Conservation (phyloP, 2,329 filamentous ascomycete species). For the Penicillium palitans region DNA sequence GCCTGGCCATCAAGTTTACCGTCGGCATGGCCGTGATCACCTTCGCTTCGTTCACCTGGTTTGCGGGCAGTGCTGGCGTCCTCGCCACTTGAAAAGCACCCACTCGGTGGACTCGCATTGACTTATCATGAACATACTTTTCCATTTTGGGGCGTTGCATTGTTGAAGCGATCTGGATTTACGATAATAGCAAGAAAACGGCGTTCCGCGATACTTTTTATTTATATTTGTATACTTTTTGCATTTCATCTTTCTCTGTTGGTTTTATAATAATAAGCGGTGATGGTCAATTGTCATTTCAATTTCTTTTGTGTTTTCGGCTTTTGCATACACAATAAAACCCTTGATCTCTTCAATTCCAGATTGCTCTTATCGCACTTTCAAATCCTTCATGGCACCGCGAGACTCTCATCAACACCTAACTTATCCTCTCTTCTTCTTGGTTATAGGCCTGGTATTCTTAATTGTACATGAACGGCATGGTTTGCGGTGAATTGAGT, state of each 20-base stretch:
- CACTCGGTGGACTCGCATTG: background rate
- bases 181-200: constrained; percentile 35
- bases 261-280: background rate
- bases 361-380: background rate
- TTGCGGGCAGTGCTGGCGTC: constrained; percentile 45
- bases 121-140: constrained; percentile 25
- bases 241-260: constrained; percentile 3
- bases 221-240: constrained; percentile 15
- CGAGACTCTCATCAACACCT: background rate
- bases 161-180: constrained; percentile 24
- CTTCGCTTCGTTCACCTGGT: constrained; percentile 58
- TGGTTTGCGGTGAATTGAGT: background rate
- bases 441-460: background rate
- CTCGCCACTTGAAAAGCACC: constrained; percentile 26
- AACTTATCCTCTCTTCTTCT: background rate
- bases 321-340: background rate
- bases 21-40: constrained; percentile 58
- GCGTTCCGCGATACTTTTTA: constrained; percentile 20
- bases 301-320: constrained; percentile 11
- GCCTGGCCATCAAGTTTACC: constrained; percentile 57
- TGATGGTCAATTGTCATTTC: background rate
- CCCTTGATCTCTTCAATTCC: background rate
- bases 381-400: background rate
- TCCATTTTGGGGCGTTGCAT: constrained; percentile 15
- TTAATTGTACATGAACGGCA: background rate